Conservation (phyloP, 2,329 filamentous ascomycete genomes). For the Orbilia blumenaviensis region DNA sequence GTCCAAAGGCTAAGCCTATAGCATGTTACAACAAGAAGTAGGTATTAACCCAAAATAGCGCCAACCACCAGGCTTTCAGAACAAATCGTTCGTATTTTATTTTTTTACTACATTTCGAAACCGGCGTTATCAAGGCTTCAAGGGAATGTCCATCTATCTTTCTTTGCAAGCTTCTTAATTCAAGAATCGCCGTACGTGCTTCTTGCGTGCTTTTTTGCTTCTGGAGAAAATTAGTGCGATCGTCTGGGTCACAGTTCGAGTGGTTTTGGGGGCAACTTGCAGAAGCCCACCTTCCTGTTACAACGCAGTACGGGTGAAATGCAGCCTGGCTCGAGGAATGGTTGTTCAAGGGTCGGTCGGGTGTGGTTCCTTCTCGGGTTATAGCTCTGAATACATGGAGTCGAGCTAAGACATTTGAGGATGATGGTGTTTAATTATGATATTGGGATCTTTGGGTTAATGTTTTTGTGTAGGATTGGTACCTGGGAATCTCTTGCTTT, state of each 20-base stretch:
- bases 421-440: slow-evolving; percentile 7
- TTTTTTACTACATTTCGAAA: slow-evolving; percentile 22
- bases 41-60: slow-evolving; percentile 29
- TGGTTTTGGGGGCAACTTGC: slow-evolving; percentile 26
- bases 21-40: slow-evolving; percentile 12
- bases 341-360: slow-evolving; percentile 34
- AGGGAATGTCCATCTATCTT: slow-evolving; percentile 23
- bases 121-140: slow-evolving; percentile 44
- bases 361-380: slow-evolving; percentile 52
- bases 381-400: slow-evolving; percentile 41
- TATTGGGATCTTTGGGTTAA: slow-evolving; percentile 41
- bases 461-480: slow-evolving; percentile 8
- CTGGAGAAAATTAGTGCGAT: background rate
- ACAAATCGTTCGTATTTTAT: slow-evolving; percentile 17
- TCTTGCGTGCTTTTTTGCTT: slow-evolving; percentile 48
- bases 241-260: slow-evolving; percentile 12
- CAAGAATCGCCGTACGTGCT: slow-evolving; percentile 50
- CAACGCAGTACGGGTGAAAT: slow-evolving; percentile 26
- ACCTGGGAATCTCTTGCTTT: background rate
- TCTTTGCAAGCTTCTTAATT: slow-evolving; percentile 52
- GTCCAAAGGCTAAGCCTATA: background rate
- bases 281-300: slow-evolving; percentile 47
- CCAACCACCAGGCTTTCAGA: slow-evolving; percentile 29
- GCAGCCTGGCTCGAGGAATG: slow-evolving; percentile 22
- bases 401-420: slow-evolving; percentile 46